Evolutionary conservation across 768 basidiomycete species (phyloP), one percentile per base, ranked within the genome.

Genomic region (Trametes coccinea): DNA sequence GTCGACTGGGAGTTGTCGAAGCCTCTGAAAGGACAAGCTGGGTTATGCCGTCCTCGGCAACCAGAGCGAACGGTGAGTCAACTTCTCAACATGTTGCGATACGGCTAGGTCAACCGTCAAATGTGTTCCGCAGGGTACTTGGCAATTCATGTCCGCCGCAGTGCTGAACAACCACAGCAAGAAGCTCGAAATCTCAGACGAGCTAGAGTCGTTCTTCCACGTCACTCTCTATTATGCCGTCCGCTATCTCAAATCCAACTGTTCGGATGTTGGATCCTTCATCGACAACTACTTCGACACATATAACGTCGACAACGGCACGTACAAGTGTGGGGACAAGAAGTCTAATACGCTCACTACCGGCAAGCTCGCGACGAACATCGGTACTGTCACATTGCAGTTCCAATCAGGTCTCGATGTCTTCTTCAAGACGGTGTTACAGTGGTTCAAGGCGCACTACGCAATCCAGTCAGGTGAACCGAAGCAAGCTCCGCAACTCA

Each of bases 191-290:
- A 31, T 67, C 0, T 44, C 59, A 5, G 68, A 69, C 53, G 68
- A 69, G 44, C 48, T 69, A 14, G 68, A 69, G 47, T 56, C 66
- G 1, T 64, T 69, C 50, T 34, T 69, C 37, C 62, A 69, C 39
- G 53, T 64, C 57, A 22, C 55, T 4, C 9, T 41, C n/a, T 55
- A 48, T 29, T 33, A 44, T 54, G 53, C 37, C 13, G 30, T 61
- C 17, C 49, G 53, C 11, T 61, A 51, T 40, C 47, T 61, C 6
- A 40, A 41, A 0, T 39, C 50, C 33, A 56, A 29, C 43, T 51
- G 41, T 31, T 2, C 11, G 2, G 30, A 56, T 3, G 47, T 55
- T 29, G 17, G 16, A 6, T 6, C 16, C 8, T 37, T 48, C 48
- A 30, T 56, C 9, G 47, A 40, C 4, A 41, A 50, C 14, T 61